Base-by-base conservation (phyloP, 305 asterid genomes). In the Petunia hybrid region DNA sequence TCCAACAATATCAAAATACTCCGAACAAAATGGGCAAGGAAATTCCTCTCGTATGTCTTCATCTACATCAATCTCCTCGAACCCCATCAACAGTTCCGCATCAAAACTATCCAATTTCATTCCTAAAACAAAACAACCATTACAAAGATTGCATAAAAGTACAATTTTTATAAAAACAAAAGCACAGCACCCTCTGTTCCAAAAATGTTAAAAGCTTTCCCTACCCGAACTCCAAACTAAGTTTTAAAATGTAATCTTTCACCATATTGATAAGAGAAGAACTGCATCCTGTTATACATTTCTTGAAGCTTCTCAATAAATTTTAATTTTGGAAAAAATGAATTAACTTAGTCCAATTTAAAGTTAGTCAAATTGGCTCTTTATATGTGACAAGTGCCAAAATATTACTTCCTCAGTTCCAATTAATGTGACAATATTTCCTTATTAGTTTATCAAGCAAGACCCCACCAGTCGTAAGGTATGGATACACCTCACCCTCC, bases 1-100 rank as follows among this genome's bases (percentile, higher is more conserved):
- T 61, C 97, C 98, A 80, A 93, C 91, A 6, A 94, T 91, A 84
- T 94, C 98, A 42, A 88, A 93, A 87, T 86, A 91, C 14, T 91
- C 97, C 6, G 95, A 81, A 85, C 98, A 94, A 78, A 93, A 94
- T 38, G 96, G 95, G 87, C 98, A 92, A 6, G 92, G 91, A 84
- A 88, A 92, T 83, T 94, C 96, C 86, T 92, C 95, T 82, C 93
- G 84, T 68, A 87, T 79, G 65, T 92, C 98, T 81, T 92, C 97
- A 82, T 92, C 92, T 81, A 88, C 90, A 67, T 92, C 95, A 1
- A 91, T 86, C 81, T 94, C 97, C 85, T 93, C 97, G 73, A 94
- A 94, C 70, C 96, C 96, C 97, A 93, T 93, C 77, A 91, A 84
- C 94, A 87, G 87, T 80, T 94, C 97, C 80, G 96, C 91, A 87